These are phyloP conservation scores for Pseudonitzschia delicatissima DNA, from an alignment of 108 stramenopile species.

Conservation along the genomic window DNA sequence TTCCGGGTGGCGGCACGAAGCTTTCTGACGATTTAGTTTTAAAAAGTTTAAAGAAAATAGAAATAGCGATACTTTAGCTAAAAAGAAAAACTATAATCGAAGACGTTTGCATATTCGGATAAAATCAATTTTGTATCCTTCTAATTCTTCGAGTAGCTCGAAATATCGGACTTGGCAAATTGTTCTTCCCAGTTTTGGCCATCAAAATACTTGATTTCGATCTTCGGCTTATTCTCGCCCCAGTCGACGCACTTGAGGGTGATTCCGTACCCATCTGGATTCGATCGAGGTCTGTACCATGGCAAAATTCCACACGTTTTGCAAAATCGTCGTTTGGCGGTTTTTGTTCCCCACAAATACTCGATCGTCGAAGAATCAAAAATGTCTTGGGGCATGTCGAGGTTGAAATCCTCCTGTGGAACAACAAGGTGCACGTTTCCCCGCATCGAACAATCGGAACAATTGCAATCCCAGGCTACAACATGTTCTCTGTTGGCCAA, in stretches of 20 bases:
- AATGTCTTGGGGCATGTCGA: constrained; percentile 24
- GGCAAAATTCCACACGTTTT: constrained; percentile 51
- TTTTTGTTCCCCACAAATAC: constrained; percentile 50
- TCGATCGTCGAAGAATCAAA: constrained; percentile 34
- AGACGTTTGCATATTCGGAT: too few species aligned
- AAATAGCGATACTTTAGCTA: too few species aligned
- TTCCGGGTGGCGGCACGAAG: constrained; percentile 91
- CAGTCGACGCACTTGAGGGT: constrained; percentile 38
- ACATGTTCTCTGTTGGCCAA: constrained; percentile 17
- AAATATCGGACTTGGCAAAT: constrained; percentile 17
- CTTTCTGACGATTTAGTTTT: constrained; percentile 90
- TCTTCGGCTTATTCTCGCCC: constrained; percentile 14
- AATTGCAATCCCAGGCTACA: constrained; percentile 56
- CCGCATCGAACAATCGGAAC: constrained; percentile 50
- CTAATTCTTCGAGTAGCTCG: constrained; percentile 13
- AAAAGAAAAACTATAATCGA: too few species aligned
- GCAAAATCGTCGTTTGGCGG: constrained; percentile 44
- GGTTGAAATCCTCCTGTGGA: constrained; percentile 24
- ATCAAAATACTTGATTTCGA: constrained; percentile 45
- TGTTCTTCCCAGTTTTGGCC: constrained; percentile 52
- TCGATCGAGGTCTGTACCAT: constrained; percentile 56
- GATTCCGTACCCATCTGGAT: constrained; percentile 57
- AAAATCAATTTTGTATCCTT: background rate
- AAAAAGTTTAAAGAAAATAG: too few species aligned
- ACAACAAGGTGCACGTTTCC: constrained; percentile 48